Conservation (phyloP, 1,284 basidiomycete species). For the Cystobasidium slooffiae region DNA sequence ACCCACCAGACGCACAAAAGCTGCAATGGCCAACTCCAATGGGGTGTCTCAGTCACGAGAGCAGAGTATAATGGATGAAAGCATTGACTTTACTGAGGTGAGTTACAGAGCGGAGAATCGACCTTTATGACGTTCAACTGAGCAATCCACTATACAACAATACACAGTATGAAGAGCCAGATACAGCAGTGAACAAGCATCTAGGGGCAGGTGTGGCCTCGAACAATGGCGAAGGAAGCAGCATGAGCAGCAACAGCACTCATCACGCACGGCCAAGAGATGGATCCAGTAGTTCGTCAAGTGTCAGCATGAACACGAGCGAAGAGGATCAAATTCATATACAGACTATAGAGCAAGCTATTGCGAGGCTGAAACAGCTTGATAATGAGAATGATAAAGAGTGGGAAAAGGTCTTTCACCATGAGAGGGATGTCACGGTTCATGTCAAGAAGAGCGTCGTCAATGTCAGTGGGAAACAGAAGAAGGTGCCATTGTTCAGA, state of each 20-base stretch:
- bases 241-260: not conserved
- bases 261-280: not conserved
- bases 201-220: slow-evolving; percentile 2
- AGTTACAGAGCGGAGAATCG: not conserved
- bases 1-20: too few species aligned
- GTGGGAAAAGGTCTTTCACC: slow-evolving; percentile 48
- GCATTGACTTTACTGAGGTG: slow-evolving; percentile 32
- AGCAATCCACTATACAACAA: not conserved
- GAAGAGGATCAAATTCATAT: slow-evolving; percentile 35
- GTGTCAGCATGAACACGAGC: not conserved
- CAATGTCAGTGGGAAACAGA: slow-evolving; percentile 36
- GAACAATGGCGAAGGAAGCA: not conserved
- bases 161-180: slow-evolving; percentile 24
- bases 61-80: slow-evolving; percentile 15
- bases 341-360: slow-evolving; percentile 31
- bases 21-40: not conserved
- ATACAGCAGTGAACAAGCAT: slow-evolving; percentile 14
- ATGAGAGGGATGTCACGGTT: slow-evolving; percentile 45
- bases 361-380: slow-evolving; percentile 25
- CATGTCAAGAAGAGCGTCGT: slow-evolving; percentile 43
- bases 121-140: not conserved
- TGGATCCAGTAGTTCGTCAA: slow-evolving; percentile 5
- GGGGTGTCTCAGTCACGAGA: not conserved
- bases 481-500: slow-evolving; percentile 41
- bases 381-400: slow-evolving; percentile 15